Evolutionary conservation across 2,329 filamentous ascomycete species (phyloP).

Genomic region (Hymenoscyphus linearis): DNA sequence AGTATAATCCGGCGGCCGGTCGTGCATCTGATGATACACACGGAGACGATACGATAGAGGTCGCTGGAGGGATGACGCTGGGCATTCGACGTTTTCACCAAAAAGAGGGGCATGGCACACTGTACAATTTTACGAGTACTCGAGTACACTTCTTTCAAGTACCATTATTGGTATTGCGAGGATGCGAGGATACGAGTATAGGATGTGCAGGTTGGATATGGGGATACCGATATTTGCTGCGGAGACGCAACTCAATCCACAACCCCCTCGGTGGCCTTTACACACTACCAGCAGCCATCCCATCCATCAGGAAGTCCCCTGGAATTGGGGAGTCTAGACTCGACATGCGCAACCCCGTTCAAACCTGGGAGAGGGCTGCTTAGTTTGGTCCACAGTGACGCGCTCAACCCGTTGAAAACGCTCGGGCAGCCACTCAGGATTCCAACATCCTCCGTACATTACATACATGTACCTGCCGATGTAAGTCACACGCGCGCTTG

Average conservation of each 20-base stretch:
- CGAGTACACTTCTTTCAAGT: too few relatives aligned
- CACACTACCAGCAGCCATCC: background rate
- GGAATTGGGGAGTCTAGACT: background rate
- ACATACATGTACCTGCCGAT: background rate
- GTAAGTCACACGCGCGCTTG: background rate
- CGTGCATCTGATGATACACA: background rate
- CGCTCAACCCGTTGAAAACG: background rate
- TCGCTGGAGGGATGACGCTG: background rate
- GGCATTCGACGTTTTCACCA: background rate
- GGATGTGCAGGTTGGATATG: too few relatives aligned
- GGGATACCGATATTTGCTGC: too few relatives aligned
- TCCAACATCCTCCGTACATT: background rate
- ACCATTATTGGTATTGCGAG: too few relatives aligned
- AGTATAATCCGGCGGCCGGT: background rate
- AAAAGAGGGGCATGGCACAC: background rate
- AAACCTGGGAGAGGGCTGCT: background rate
- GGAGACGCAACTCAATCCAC: too few relatives aligned
- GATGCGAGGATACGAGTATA: too few relatives aligned
- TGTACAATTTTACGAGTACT: background rate
- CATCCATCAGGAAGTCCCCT: background rate
- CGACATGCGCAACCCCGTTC: background rate
- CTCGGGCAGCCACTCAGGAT: background rate
- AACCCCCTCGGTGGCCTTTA: background rate
- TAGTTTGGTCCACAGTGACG: background rate
- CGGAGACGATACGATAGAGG: background rate